A percentile compares a stretch with the other conserved stretches of the same genome.
Evolutionary conservation across 176 grass and related monocot genomes (phyloP).

Genomic region (Eleusine indica): DNA sequence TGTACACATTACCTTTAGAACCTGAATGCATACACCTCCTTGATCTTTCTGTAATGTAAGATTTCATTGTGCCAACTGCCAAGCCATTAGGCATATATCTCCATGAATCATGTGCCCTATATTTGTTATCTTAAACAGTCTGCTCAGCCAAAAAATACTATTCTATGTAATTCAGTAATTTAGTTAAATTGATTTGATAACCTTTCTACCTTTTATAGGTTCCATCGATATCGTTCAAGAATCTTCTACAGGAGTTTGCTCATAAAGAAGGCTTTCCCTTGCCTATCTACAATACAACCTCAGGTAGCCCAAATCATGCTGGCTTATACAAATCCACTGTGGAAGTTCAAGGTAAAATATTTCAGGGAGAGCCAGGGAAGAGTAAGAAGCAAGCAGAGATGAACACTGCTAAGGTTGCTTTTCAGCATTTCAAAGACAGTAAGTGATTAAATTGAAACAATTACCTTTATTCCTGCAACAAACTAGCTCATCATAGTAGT

Average conservation of each 20-base stretch:
- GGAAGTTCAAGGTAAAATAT: constrained; percentile 53
- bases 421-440: constrained; percentile 54
- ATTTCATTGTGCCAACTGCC: background rate
- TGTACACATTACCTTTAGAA: background rate
- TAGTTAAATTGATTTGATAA: constrained; percentile 40
- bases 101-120: constrained; percentile 6
- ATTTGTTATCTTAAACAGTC: constrained; percentile 10
- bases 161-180: constrained; percentile 34
- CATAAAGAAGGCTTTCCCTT: constrained; percentile 62
- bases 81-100: background rate
- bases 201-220: constrained; percentile 53
- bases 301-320: constrained; percentile 26
- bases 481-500: constrained; percentile 4
- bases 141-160: background rate
- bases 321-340: constrained; percentile 55
- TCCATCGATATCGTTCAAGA: constrained; percentile 52
- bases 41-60: background rate
- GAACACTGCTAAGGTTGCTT: constrained; percentile 68
- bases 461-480: constrained; percentile 3
- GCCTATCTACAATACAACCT: constrained; percentile 56
- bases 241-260: constrained; percentile 58
- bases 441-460: constrained; percentile 48
- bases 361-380: constrained; percentile 57
- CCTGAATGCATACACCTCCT: background rate
- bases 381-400: constrained; percentile 77